A percentile compares a stretch with the other conserved stretches of the same genome.
phyloP scores from a whole-genome alignment of 805 yeast species.

The Teunomyces panamensis region DNA sequence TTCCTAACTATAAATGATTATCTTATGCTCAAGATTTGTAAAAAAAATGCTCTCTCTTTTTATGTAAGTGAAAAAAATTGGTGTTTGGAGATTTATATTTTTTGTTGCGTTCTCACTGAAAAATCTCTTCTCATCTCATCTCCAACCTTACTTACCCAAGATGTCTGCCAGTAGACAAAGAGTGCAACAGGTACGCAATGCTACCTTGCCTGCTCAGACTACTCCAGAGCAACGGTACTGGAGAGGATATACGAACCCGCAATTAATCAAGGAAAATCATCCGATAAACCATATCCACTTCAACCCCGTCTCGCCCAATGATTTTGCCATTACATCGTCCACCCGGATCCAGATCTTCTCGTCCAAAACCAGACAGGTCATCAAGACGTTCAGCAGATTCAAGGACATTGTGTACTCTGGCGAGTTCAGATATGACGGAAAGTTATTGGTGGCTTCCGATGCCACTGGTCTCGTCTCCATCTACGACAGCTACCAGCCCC shows the following conservation, averaged over 20 bases:
- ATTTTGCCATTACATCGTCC: slow-evolving; percentile 89
- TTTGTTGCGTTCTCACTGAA: neutral
- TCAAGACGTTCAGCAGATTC: slow-evolving; percentile 81
- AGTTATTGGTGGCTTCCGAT: slow-evolving; percentile 89
- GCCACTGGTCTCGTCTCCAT: slow-evolving; percentile 91
- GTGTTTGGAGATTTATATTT: neutral
- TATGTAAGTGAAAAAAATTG: neutral
- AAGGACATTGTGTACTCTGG: slow-evolving; percentile 92
- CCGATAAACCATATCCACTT: slow-evolving; percentile 86
- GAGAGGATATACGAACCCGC: slow-evolving; percentile 82
- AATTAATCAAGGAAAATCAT: slow-evolving; percentile 88
- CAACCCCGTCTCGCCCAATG: slow-evolving; percentile 82
- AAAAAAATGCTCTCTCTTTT: too few relatives aligned
- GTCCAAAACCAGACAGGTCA: slow-evolving; percentile 89
- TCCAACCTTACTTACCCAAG: neutral
- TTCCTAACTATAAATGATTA: neutral
- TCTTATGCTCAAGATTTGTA: neutral
- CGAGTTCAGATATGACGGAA: slow-evolving; percentile 88
- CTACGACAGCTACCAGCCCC: slow-evolving; percentile 77
- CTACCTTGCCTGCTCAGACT: slow-evolving; percentile 77
- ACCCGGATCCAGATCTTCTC: slow-evolving; percentile 91
- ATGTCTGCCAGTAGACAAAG: slow-evolving; percentile 78
- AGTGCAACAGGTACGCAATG: slow-evolving; percentile 61
- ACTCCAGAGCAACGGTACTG: slow-evolving; percentile 94
- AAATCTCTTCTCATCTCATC: slow-evolving; percentile 4